Conservation (phyloP, 2,329 filamentous ascomycete species). For the Monilinia polystroma region DNA sequence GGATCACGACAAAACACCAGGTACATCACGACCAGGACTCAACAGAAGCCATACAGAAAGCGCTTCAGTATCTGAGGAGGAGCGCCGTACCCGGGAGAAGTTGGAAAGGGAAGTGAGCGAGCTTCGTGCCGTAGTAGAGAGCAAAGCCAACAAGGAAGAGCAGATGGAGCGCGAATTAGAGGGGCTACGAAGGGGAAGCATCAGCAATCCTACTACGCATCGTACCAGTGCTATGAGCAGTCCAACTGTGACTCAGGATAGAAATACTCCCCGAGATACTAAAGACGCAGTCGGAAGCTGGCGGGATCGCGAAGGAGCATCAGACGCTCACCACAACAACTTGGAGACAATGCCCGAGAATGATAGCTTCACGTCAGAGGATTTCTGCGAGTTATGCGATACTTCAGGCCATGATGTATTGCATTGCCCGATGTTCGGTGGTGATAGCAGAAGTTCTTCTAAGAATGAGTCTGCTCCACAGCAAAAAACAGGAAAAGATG, state of each 20-base stretch:
- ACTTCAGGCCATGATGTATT: constrained; percentile 89
- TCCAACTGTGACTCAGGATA: constrained; percentile 45
- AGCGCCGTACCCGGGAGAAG: constrained; percentile 62
- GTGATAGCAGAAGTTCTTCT: constrained; percentile 16
- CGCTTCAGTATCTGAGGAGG: constrained; percentile 48
- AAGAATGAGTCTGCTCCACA: constrained; percentile 25
- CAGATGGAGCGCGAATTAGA: constrained; percentile 84
- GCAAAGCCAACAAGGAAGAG: constrained; percentile 72
- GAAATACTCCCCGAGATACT: constrained; percentile 63
- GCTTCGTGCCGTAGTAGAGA: constrained; percentile 69
- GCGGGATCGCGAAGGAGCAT: constrained; percentile 45
- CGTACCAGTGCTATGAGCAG: constrained; percentile 54
- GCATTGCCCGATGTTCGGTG: constrained; percentile 80
- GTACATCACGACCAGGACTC: constrained; percentile 40
- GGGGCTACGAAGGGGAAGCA: constrained; percentile 53
- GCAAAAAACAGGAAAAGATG: constrained; percentile 42
- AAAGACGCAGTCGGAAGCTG: constrained; percentile 63
- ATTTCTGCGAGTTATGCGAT: constrained; percentile 85
- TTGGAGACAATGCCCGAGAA: constrained; percentile 70
- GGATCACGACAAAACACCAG: constrained; percentile 39
- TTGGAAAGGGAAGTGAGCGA: constrained; percentile 80
- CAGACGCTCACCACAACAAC: constrained; percentile 47
- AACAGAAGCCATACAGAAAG: constrained; percentile 41
- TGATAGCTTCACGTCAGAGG: constrained; percentile 69
- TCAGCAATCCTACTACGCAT: constrained; percentile 42